phyloP scores from a whole-genome alignment of 2,329 filamentous ascomycete species.

The Hortaea sp. region DNA sequence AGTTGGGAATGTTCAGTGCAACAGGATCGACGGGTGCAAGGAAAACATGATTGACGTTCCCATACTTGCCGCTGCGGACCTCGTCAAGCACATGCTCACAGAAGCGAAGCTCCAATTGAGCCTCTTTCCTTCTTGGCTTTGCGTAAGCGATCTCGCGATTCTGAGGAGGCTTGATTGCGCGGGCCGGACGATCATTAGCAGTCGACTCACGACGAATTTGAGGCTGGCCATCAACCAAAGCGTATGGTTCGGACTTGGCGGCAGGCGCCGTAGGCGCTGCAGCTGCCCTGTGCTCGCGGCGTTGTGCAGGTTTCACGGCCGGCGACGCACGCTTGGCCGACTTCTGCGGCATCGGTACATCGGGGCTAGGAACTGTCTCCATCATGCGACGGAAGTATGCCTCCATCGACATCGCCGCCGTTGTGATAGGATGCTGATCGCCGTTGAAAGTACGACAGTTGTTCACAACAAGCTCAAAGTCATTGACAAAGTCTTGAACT shows the following conservation, averaged over 20 bases:
- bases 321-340: conserved; percentile 33
- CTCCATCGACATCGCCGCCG: conserved; percentile 52
- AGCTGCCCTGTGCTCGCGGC: conserved; percentile 22
- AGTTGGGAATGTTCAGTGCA: conserved; percentile 83
- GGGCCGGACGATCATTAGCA: conserved; percentile 69
- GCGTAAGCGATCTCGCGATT: conserved; percentile 85
- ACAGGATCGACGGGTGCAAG: conserved; percentile 82
- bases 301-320: conserved; percentile 15
- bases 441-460: conserved; percentile 83
- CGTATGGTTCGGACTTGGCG: conserved; percentile 51
- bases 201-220: conserved; percentile 78
- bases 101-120: conserved; percentile 80
- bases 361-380: conserved; percentile 43
- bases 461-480: conserved; percentile 66
- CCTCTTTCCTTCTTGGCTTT: conserved; percentile 84
- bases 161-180: conserved; percentile 85
- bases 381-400: conserved; percentile 52
- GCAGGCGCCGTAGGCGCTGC: conserved; percentile 29
- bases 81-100: conserved; percentile 74
- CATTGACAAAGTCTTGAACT: conserved; percentile 62
- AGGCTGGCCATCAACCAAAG: conserved; percentile 67
- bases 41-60: conserved; percentile 61
- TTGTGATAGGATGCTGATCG: conserved; percentile 60
- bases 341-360: conserved; percentile 45
- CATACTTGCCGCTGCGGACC: conserved; percentile 64